Evolutionary conservation across 257 asterid genomes (phyloP), one percentile per base, ranked within the genome.

Genomic region (Coffea canephora): DNA sequence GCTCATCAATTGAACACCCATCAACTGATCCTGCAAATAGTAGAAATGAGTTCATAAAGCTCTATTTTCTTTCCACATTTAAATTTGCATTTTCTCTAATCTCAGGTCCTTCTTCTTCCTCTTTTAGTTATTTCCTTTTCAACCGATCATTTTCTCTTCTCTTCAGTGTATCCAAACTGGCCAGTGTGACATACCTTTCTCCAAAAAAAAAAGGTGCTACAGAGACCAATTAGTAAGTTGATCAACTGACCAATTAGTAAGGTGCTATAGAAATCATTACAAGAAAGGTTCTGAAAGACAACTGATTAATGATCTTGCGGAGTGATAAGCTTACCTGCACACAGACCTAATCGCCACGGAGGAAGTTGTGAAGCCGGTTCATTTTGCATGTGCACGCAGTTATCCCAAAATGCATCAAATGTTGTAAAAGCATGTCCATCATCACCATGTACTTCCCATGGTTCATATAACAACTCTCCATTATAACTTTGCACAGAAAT

Each of bases 401-500:
- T 92, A 14, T 87, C 88, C 99, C 99, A 96, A 76, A 83, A 96
- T 41, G 94, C 85, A 48, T 88, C 81, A 46, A 95, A 95, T 43
- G 86, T 87, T 12, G 94, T 90, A 77, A 91, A 89, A 64, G 90
- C 88, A n/a, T 82, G 86, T 19, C 91, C 92, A 16, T 87, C 85
- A 23, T 91, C 93, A 80, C 88, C 90, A 75, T 86, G 89, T 16
- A 90, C 92, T 82, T 96, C 98, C 99, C 99, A 96, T 7, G 98
- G 99, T 83, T 93, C 97, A 39, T 88, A 84, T 78, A 96, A 78
- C 69, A 93, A 88, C 77, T 96, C 97, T 3, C 94, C 89, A 15
- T 90, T 92, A 73, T 81, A 92, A 90, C 97, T 88, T 75, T 92
- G 91, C 73, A 96, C 96, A 10, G 86, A 77, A 73, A 93, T 76